A percentile compares a stretch with the other conserved stretches of the same genome.
Evolutionary conservation across 1,139 yeast species (phyloP).

Genomic region (Yamadazyma mexicana): DNA sequence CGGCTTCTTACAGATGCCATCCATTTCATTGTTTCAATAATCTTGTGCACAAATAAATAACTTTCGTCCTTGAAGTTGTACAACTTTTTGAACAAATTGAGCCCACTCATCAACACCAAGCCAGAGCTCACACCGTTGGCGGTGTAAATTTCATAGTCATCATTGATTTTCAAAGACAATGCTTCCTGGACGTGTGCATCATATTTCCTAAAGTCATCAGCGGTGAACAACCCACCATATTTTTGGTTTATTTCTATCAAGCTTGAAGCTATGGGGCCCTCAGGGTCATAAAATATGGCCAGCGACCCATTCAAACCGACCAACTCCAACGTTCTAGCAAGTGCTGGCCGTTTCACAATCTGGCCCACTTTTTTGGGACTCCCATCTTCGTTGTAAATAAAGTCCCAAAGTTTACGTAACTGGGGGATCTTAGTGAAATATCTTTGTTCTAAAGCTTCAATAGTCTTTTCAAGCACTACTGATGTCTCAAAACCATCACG

Average conservation of each 20-base stretch:
- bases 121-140: conserved; percentile 85
- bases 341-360: conserved; percentile 52
- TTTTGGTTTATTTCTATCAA: conserved; percentile 46
- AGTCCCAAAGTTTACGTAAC: conserved; percentile 52
- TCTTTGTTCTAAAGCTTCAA: conserved; percentile 22
- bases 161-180: conserved; percentile 36
- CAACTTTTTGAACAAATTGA: conserved; percentile 54
- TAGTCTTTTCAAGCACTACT: conserved; percentile 41
- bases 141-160: conserved; percentile 57
- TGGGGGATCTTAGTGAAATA: conserved; percentile 30
- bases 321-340: conserved; percentile 65
- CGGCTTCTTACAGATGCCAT: conserved; percentile 80
- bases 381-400: conserved; percentile 39
- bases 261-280: conserved; percentile 66
- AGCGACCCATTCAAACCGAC: conserved; percentile 76
- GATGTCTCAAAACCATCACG: conserved; percentile 65
- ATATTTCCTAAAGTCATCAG: conserved; percentile 66
- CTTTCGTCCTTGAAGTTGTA: conserved; percentile 23
- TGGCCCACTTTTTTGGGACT: conserved; percentile 55
- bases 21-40: conserved; percentile 92
- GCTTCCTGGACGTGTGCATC: conserved; percentile 57
- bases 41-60: conserved; percentile 57
- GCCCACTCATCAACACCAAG: conserved; percentile 73
- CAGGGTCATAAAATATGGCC: conserved; percentile 79
- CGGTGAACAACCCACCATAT: conserved; percentile 62